Percentiles rank a stretch among this genome's conserved stretches.
Conservation (phyloP, 768 basidiomycete genomes). For the Dictyophora rubrovolvata region DNA sequence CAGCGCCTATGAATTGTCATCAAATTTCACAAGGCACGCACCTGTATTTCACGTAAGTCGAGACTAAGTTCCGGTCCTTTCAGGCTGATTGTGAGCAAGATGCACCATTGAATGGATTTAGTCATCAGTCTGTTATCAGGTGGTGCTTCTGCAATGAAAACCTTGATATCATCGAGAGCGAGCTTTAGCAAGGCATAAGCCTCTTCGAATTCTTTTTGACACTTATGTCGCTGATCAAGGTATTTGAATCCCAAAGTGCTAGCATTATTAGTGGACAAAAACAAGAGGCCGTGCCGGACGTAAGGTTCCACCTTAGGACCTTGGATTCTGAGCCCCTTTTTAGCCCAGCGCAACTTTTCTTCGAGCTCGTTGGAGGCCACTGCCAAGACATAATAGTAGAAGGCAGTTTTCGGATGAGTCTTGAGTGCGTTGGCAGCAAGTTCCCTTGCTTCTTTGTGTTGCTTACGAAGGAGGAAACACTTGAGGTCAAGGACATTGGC, state of each 20-base stretch:
- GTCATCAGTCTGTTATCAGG: slow-evolving; percentile 55
- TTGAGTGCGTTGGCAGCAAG: slow-evolving; percentile 35
- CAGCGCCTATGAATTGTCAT: not conserved
- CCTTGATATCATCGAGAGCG: slow-evolving; percentile 50
- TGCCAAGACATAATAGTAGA: slow-evolving; percentile 54
- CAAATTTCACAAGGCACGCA: slow-evolving; percentile 16
- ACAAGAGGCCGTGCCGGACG: slow-evolving; percentile 43
- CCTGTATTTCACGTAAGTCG: slow-evolving; percentile 43
- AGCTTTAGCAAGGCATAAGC: slow-evolving; percentile 52
- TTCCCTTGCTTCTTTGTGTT: slow-evolving; percentile 33
- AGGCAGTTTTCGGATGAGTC: slow-evolving; percentile 48
- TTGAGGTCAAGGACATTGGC: slow-evolving; percentile 64
- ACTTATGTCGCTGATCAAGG: not conserved
- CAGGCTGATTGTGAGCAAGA: slow-evolving; percentile 41
- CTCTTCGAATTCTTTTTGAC: slow-evolving; percentile 39
- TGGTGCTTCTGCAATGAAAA: slow-evolving; percentile 43
- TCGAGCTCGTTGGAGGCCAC: slow-evolving; percentile 33
- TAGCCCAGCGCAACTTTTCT: slow-evolving; percentile 48
- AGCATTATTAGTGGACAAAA: slow-evolving; percentile 51
- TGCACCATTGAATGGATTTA: slow-evolving; percentile 49
- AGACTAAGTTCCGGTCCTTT: slow-evolving; percentile 38
- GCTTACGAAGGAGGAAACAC: slow-evolving; percentile 39
- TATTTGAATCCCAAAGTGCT: slow-evolving; percentile 38
- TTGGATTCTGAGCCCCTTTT: slow-evolving; percentile 55
- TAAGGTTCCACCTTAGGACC: slow-evolving; percentile 36